Evolutionary conservation across 352 stramenopile species (phyloP), one percentile per base, ranked within the genome.

Genomic region (Halophytophthora polymorphica): DNA sequence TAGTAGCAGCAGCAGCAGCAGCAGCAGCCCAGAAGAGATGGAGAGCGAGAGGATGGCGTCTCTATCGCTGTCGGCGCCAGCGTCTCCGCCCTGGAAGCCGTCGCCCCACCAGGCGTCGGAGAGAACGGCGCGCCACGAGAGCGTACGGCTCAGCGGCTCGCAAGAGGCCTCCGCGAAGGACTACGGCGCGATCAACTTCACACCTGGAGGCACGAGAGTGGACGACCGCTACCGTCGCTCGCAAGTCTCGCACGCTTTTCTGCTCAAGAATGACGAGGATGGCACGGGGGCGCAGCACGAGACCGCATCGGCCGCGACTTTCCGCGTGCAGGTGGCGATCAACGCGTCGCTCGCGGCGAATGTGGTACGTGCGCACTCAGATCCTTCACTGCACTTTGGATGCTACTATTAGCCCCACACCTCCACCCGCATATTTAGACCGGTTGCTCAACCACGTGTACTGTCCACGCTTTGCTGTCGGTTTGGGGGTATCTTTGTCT

Each of bases 271-370:
- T 49, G 82, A 86, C 39, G 61, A 66, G 38, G 75, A 89, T 31
- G 8, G 25, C 50, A 53, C 73, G 18, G 53, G 76, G 21, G 43
- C 42, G 48, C 50, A 73, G 76, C 52, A 56, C 56, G 45, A 60
- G 39, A 49, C 64, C 0, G 61, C 71, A 13, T 64, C 66, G 22
- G 37, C 29, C 25, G 41, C 35, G 11, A 49, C 45, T 18, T 10
- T 66, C 18, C 74, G 75, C 39, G 78, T 91, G 55, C 69, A 88
- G 44, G 67, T 74, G 13, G 83, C 83, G 40, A 91, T 93, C 50
- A 76, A 82, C 45, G 64, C 50, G 37, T 93, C 83, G 19, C 62
- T 93, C 6, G 50, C 51, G 7, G 77, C 84, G 56, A 93, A 93
- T 51, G 69, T 93, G 53, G 66, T 90, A 38, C 47, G 74, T 86